These are phyloP conservation scores for Chaetomidium leptoderma DNA, from an alignment of 495 filamentous ascomycete species.

Conservation along the genomic window DNA sequence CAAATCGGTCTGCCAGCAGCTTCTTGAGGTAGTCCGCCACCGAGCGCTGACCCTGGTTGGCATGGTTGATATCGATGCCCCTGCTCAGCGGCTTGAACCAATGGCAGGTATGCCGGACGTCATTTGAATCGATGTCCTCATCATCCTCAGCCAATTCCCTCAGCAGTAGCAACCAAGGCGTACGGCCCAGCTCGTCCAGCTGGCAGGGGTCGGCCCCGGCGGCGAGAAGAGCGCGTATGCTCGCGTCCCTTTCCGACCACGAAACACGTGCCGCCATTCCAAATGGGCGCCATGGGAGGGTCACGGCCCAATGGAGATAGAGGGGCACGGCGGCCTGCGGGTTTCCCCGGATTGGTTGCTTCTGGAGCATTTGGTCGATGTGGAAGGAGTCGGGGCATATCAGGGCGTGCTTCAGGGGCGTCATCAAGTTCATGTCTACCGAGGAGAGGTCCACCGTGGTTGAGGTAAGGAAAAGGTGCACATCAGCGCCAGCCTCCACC, in stretches of 20 bases:
- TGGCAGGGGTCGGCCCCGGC: constrained; percentile 6
- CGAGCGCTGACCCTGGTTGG: not conserved
- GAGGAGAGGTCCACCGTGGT: not conserved
- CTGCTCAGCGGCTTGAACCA: constrained; percentile 6
- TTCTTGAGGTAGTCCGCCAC: not conserved
- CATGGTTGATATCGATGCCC: constrained; percentile 4
- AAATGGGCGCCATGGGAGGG: not conserved
- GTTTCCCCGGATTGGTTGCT: constrained; percentile 10
- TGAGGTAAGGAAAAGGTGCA: not conserved
- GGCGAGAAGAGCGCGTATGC: constrained; percentile 5
- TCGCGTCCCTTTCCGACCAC: not conserved
- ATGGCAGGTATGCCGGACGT: not conserved
- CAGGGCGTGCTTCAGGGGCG: not conserved
- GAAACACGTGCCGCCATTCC: not conserved
- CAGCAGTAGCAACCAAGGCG: not conserved
- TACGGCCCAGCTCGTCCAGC: not conserved
- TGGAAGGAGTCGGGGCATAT: not conserved
- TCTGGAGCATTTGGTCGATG: constrained; percentile 5
- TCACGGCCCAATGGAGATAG: constrained; percentile 9
- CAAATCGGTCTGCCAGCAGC: not conserved
- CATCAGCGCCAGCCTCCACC: not conserved
- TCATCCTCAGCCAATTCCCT: not conserved
- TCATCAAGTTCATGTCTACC: not conserved
- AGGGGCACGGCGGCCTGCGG: not conserved
- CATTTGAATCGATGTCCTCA: too few relatives aligned